These are phyloP conservation scores for Yarrowia sp. DNA, from an alignment of 805 yeast species.

Conservation along the genomic window DNA sequence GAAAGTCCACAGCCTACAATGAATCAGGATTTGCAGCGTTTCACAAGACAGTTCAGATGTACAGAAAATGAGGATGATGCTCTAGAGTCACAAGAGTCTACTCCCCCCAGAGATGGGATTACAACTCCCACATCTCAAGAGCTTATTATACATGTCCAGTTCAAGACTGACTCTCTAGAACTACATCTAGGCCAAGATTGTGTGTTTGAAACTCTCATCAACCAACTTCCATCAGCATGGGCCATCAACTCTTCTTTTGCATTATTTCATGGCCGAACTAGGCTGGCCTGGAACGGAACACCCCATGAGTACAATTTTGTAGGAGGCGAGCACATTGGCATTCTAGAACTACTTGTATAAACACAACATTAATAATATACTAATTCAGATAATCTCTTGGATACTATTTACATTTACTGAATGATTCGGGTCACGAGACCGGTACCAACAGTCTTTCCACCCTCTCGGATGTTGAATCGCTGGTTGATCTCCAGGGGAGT, in stretches of 20 bases:
- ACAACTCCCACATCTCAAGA: not conserved
- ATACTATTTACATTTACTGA: conserved; percentile 46
- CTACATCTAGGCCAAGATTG: not conserved
- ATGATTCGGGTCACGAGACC: conserved; percentile 93
- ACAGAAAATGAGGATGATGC: not conserved
- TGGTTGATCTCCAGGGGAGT: conserved; percentile 94
- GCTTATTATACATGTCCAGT: not conserved
- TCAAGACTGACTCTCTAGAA: not conserved
- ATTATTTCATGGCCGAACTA: not conserved
- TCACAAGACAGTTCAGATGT: not conserved
- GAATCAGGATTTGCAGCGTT: not conserved
- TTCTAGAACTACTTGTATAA: not conserved
- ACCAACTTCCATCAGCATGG: not conserved
- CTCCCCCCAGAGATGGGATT: not conserved
- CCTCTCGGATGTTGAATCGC: conserved; percentile 99
- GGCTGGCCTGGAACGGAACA: not conserved
- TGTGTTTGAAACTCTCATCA: not conserved
- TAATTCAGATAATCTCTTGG: conserved; percentile 8
- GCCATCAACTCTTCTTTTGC: not conserved
- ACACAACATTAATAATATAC: no score
- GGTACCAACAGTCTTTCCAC: conserved; percentile 98
- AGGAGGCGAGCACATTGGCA: not conserved
- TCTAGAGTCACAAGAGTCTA: not conserved
- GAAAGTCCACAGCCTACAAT: not conserved
- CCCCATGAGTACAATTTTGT: not conserved